phyloP scores from a whole-genome alignment of 176 grass and related monocot genomes.

The Ampelocalamus luodianensis region DNA sequence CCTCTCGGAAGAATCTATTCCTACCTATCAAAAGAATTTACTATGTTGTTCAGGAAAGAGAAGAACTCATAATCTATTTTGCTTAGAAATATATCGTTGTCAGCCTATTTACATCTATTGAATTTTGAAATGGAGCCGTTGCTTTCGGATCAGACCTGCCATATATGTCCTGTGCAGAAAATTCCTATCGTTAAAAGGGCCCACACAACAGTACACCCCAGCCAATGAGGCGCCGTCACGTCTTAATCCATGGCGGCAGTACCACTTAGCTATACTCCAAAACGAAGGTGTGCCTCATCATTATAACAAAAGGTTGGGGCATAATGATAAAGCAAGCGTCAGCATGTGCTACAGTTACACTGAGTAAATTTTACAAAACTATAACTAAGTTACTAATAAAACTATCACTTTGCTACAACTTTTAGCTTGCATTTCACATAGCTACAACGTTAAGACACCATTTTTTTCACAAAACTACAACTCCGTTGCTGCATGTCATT shows the following conservation, averaged over 20 bases:
- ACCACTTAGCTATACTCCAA: background rate
- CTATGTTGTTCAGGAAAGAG: background rate
- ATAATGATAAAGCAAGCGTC: background rate
- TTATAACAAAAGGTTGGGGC: background rate
- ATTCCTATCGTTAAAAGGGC: background rate
- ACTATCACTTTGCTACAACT: background rate
- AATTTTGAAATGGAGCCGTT: background rate
- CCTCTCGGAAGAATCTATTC: too few species aligned
- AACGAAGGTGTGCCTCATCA: background rate
- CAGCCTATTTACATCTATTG: background rate
- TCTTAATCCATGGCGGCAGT: background rate
- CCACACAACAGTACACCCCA: background rate
- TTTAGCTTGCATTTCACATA: background rate
- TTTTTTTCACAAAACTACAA: background rate
- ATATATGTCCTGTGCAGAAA: slow-evolving; percentile 25
- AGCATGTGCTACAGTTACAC: background rate
- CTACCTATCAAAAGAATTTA: background rate
- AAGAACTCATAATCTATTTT: background rate
- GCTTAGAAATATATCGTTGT: background rate
- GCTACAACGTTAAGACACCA: background rate
- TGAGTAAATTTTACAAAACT: background rate
- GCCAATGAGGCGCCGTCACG: background rate
- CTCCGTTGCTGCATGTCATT: accelerated
- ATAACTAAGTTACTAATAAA: background rate
- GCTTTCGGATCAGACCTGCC: slow-evolving; percentile 34